Evolutionary conservation across 192 early-diverging fungal genomes (phyloP), one percentile per base, ranked within the genome.

Genomic region (Rhizophlyctis rosea): DNA sequence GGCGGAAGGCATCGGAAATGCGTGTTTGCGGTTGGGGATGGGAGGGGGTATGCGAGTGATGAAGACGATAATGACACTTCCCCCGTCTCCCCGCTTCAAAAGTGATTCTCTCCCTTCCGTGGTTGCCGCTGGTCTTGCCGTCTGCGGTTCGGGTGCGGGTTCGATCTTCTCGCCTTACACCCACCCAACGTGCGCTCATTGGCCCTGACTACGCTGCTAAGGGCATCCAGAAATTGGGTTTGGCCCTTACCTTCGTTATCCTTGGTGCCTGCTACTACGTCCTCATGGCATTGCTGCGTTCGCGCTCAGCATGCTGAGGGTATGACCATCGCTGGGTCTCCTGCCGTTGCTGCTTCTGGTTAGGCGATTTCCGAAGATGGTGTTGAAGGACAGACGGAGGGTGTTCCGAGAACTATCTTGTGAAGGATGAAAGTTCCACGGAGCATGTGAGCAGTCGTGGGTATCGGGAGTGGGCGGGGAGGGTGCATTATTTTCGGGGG

Each of bases 61-160:
- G 16, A 13, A 16, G 52, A 54, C 14, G 16, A 1, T 1, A 27
- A 27, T 23, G 23, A 54, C n/a, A n/a, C n/a, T n/a, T n/a, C n/a
- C n/a, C n/a, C n/a, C n/a, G n/a, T n/a, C n/a, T n/a, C n/a, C n/a
- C n/a, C n/a, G n/a, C n/a, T n/a, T n/a, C n/a, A n/a, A n/a, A n/a
- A n/a, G n/a, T n/a, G n/a, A n/a, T n/a, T n/a, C n/a, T n/a, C n/a
- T n/a, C n/a, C n/a, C n/a, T n/a, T n/a, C n/a, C n/a, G n/a, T n/a
- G n/a, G n/a, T n/a, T n/a, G n/a, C n/a, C n/a, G n/a, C n/a, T n/a
- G n/a, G n/a, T n/a, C n/a, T n/a, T n/a, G n/a, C n/a, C n/a, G 88
- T 89, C 50, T 85, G 86, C 59, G 90, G 88, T 23, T 91, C 89
- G 62, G 90, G 90, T n/a, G n/a, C 79, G 55, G 90, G 90, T 0